A percentile compares a stretch with the other conserved stretches of the same genome.
These are phyloP conservation scores for Hysterangium stoloniferum DNA, from an alignment of 768 basidiomycete genomes.

Conservation along the genomic window DNA sequence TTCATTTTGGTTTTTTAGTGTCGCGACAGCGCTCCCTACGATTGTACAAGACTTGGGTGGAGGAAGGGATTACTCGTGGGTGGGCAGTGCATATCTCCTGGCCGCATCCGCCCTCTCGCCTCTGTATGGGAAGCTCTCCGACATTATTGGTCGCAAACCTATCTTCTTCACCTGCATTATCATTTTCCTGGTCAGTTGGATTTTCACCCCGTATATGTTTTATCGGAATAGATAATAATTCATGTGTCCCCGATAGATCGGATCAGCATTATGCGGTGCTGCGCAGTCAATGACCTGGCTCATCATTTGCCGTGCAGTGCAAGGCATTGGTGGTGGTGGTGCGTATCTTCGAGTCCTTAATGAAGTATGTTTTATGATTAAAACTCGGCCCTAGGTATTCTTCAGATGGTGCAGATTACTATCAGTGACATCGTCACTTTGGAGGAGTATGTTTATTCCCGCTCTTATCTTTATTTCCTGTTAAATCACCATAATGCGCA, in stretches of 20 bases:
- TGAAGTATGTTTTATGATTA: not conserved
- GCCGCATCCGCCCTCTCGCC: slow-evolving; percentile 61
- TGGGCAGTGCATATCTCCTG: slow-evolving; percentile 73
- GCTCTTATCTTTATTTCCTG: not conserved
- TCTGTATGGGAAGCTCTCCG: slow-evolving; percentile 71
- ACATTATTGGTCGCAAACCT: slow-evolving; percentile 59
- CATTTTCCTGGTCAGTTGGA: slow-evolving; percentile 61
- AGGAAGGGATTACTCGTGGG: slow-evolving; percentile 62
- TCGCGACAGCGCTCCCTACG: slow-evolving; percentile 70
- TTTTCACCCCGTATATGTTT: not conserved
- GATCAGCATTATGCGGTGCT: slow-evolving; percentile 75
- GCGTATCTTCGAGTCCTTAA: not conserved
- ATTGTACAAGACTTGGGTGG: slow-evolving; percentile 61
- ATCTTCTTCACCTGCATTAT: slow-evolving; percentile 58
- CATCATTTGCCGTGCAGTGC: slow-evolving; percentile 66
- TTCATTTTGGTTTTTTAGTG: slow-evolving; percentile 26
- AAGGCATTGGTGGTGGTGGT: slow-evolving; percentile 79
- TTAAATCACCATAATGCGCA: slow-evolving; percentile 19
- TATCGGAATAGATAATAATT: not conserved
- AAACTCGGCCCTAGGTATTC: not conserved
- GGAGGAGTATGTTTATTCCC: slow-evolving; percentile 45
- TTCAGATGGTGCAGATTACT: slow-evolving; percentile 57
- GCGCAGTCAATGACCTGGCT: slow-evolving; percentile 76
- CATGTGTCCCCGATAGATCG: slow-evolving; percentile 37
- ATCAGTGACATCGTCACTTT: slow-evolving; percentile 80